Evolutionary conservation across 345 rosid species (phyloP).

Genomic region (Linum usitatissimum): DNA sequence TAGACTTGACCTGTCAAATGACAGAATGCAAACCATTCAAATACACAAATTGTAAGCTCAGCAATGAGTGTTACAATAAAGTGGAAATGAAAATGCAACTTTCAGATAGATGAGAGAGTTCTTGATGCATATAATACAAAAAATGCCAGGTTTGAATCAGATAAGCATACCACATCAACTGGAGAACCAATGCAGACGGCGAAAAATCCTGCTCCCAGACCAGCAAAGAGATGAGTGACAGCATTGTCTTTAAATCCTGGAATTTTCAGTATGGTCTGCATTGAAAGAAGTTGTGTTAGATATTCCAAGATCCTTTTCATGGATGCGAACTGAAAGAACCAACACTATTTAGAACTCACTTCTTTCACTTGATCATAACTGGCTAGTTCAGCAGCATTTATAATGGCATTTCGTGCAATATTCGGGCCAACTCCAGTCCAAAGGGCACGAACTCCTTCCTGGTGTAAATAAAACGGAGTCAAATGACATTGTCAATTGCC

Average conservation of each 20-base stretch:
- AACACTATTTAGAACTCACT: conserved; percentile 22
- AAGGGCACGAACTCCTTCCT: conserved; percentile 79
- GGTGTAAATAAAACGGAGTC: neutral
- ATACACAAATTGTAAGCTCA: no score
- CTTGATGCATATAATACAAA: conserved; percentile 1
- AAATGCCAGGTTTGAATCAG: conserved; percentile 9
- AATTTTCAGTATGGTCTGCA: conserved; percentile 93
- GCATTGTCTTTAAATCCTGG: conserved; percentile 77
- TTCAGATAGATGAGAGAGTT: neutral
- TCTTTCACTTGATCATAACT: conserved; percentile 94
- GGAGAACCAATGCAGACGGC: conserved; percentile 97
- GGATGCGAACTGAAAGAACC: no score
- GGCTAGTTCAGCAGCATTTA: conserved; percentile 97
- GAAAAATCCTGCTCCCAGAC: conserved; percentile 86
- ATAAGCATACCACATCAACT: conserved; percentile 62
- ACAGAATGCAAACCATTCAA: neutral
- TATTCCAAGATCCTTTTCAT: conserved; percentile 1
- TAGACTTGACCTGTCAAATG: conserved; percentile 68
- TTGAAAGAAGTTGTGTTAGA: conserved; percentile 22
- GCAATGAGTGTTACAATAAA: neutral
- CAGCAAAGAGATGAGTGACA: conserved; percentile 77
- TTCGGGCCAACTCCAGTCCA: conserved; percentile 99
- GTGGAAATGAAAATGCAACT: neutral
- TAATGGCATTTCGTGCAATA: conserved; percentile 81
- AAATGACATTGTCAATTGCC: neutral